phyloP scores from a whole-genome alignment of 768 basidiomycete species.

The Rhodosporidiobolus sp. region DNA sequence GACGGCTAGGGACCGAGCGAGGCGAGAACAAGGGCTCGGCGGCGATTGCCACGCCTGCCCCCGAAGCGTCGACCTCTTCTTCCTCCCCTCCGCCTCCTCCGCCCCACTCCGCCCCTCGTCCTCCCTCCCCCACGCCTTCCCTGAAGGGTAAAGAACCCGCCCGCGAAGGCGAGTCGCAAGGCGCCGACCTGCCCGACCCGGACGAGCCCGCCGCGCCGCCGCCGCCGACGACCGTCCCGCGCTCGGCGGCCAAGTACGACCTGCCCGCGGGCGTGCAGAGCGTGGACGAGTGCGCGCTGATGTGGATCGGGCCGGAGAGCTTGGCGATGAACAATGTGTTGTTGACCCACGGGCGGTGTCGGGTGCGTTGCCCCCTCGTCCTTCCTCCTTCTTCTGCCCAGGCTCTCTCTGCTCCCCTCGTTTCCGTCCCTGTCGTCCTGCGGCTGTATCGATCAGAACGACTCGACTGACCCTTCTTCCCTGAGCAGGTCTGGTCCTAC shows the following conservation, averaged over 20 bases:
- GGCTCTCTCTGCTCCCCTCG: background rate
- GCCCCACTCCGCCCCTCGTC: background rate
- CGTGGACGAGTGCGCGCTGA: slow-evolving; percentile 50
- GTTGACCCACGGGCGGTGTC: slow-evolving; percentile 68
- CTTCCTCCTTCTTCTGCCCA: too few species aligned
- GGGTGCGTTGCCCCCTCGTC: slow-evolving; percentile 51
- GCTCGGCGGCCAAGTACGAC: slow-evolving; percentile 15
- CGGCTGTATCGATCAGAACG: background rate
- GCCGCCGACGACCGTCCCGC: slow-evolving; percentile 28
- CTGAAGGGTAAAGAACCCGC: slow-evolving; percentile 11
- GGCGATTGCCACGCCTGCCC: slow-evolving; percentile 17
- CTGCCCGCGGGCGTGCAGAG: slow-evolving; percentile 23
- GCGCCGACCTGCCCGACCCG: background rate
- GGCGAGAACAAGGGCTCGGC: background rate
- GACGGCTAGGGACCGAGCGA: background rate
- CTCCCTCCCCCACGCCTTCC: background rate
- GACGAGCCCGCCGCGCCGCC: slow-evolving; percentile 13
- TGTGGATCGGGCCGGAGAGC: slow-evolving; percentile 75
- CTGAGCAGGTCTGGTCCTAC: slow-evolving; percentile 68
- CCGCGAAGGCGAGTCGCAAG: too few species aligned
- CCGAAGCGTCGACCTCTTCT: slow-evolving; percentile 17
- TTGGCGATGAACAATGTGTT: slow-evolving; percentile 78
- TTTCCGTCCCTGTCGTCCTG: too few species aligned
- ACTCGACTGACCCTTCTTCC: too few species aligned
- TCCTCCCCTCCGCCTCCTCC: background rate